A percentile compares a stretch with the other conserved stretches of the same genome.
Conservation (phyloP, 495 filamentous ascomycete genomes). For the Lasiosphaeriaceae sp. region DNA sequence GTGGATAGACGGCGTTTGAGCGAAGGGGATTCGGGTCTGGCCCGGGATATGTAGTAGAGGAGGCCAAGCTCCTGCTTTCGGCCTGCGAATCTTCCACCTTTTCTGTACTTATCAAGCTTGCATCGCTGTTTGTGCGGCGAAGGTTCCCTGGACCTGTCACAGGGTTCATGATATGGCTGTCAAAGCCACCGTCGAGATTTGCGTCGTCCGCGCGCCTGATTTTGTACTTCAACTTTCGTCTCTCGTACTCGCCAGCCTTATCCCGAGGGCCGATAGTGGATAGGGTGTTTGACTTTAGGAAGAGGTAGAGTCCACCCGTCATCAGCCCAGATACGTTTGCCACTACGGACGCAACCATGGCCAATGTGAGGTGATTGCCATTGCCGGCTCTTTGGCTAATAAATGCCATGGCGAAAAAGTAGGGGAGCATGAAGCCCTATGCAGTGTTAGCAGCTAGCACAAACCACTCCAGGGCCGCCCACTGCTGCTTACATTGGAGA, state of each 20-base stretch:
- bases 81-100: constrained; percentile 24
- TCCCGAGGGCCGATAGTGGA: constrained; percentile 38
- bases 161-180: constrained; percentile 30
- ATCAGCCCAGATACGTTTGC: constrained; percentile 46
- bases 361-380: constrained; percentile 30
- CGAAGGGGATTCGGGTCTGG: constrained; percentile 27
- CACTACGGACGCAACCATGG: constrained; percentile 45
- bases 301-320: constrained; percentile 46
- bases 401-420: constrained; percentile 38
- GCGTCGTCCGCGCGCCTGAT: constrained; percentile 19
- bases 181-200: constrained; percentile 18
- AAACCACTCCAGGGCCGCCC: too few relatives aligned
- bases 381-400: constrained; percentile 18
- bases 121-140: constrained; percentile 32
- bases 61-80: constrained; percentile 11
- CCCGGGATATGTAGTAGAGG: constrained; percentile 11
- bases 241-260: constrained; percentile 40
- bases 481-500: constrained; percentile 42
- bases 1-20: constrained; percentile 29
- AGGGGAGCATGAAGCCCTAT: constrained; percentile 41
- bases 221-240: constrained; percentile 30
- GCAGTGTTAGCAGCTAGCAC: constrained; percentile 14
- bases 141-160: constrained; percentile 22
- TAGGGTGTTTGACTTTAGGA: constrained; percentile 42
- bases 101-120: constrained; percentile 23